Conservation (phyloP, 306 rosid genomes). For the Quercus variabilis region DNA sequence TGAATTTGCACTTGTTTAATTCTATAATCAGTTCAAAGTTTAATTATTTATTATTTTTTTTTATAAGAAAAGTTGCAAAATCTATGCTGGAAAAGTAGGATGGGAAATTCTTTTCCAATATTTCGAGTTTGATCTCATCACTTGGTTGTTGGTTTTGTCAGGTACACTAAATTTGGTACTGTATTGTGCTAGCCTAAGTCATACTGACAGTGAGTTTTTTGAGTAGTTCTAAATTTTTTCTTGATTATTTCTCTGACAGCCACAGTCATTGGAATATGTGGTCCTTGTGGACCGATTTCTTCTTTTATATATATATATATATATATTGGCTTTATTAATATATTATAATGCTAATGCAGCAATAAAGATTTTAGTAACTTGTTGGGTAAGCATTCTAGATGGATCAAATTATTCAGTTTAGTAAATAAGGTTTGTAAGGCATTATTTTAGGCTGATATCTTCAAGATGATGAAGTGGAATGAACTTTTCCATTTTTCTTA, state of each 20-base stretch:
- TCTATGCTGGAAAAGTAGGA: too few species aligned
- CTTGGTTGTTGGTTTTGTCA: not conserved
- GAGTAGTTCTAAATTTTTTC: too few species aligned
- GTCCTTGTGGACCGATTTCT: not conserved
- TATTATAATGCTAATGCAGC: not conserved
- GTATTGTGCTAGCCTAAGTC: too few species aligned
- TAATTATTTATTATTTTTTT: too few species aligned
- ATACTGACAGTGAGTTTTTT: too few species aligned
- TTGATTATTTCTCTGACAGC: not conserved
- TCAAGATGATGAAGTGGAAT: not conserved
- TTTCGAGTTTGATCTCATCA: slow-evolving; percentile 20
- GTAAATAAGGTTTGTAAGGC: not conserved
- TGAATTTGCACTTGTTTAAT: too few species aligned
- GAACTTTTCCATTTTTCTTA: not conserved
- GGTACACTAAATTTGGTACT: not conserved
- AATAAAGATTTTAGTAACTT: too few species aligned
- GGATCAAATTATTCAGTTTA: not conserved
- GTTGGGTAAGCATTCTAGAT: not conserved
- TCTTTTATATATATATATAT: too few species aligned
- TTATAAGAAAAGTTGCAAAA: too few species aligned
- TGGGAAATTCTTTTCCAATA: slow-evolving; percentile 21
- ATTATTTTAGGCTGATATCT: not conserved
- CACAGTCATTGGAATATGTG: not conserved
- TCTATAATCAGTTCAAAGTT: too few species aligned
- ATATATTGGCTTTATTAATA: not conserved